These are phyloP conservation scores for thale cress (Arabidopsis thaliana) DNA, from an alignment of 345 rosid genomes.

Conservation along the genomic window TAIR10.1 NC_003076.8:19151501-19152000, in stretches of 20 bases:
- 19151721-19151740: constrained; percentile 67
- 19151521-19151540: constrained; percentile 92
- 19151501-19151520: constrained; percentile 60
- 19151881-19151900: too few relatives aligned
- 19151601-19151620: constrained; percentile 52
- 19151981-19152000: too few relatives aligned
- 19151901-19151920: too few relatives aligned
- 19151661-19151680: constrained; percentile 54
- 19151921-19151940: too few relatives aligned
- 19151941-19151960: too few relatives aligned
- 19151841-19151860: too few relatives aligned
- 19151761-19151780: constrained; percentile 47
- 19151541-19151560: constrained; percentile 55
- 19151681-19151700: constrained; percentile 77
- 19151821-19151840: too few relatives aligned
- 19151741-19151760: constrained; percentile 69
- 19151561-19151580: constrained; percentile 78
- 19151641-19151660: constrained; percentile 57
- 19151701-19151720: constrained; percentile 65
- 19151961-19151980: too few relatives aligned
- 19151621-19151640: constrained; percentile 73
- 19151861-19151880: too few relatives aligned
- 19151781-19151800: neutral
- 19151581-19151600: constrained; percentile 77
- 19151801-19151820: too few relatives aligned